phyloP scores from a whole-genome alignment of 805 yeast genomes.

The Millerago galiae region DNA sequence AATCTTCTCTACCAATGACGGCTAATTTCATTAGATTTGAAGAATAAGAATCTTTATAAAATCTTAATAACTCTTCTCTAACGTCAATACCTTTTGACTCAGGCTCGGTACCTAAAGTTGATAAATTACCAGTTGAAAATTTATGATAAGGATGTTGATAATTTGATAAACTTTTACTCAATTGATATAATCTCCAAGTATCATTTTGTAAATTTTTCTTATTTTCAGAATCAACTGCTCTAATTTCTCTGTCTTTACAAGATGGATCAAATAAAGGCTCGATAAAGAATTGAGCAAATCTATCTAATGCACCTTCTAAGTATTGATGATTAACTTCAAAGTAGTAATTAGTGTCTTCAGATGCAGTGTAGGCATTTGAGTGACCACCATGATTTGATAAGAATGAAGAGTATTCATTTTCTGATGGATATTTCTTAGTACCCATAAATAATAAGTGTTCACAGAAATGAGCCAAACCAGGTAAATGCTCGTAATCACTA shows the following conservation, averaged over 20 bases:
- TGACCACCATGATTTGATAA: conserved; percentile 81
- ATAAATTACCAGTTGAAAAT: conserved; percentile 83
- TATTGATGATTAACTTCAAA: conserved; percentile 76
- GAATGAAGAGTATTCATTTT: conserved; percentile 70
- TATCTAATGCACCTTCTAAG: conserved; percentile 81
- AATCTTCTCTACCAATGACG: conserved; percentile 72
- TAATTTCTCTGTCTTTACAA: conserved; percentile 86
- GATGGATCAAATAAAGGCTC: conserved; percentile 66
- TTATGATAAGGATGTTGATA: conserved; percentile 77
- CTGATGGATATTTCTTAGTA: conserved; percentile 68
- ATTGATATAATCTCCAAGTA: conserved; percentile 80
- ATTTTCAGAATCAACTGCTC: conserved; percentile 94
- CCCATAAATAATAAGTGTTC: conserved; percentile 78
- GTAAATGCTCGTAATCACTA: conserved; percentile 54
- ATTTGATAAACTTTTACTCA: conserved; percentile 70
- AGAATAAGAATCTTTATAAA: conserved; percentile 67
- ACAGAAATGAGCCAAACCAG: conserved; percentile 78
- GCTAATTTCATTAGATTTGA: conserved; percentile 86
- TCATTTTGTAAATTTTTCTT: conserved; percentile 91
- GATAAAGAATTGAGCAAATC: conserved; percentile 90
- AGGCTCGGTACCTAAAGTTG: conserved; percentile 70
- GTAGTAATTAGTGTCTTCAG: conserved; percentile 84
- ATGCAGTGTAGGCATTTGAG: conserved; percentile 88
- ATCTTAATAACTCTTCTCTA: conserved; percentile 73
- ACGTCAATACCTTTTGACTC: conserved; percentile 56